Base-by-base conservation (phyloP, 768 basidiomycete species). In the Russula emetica region DNA sequence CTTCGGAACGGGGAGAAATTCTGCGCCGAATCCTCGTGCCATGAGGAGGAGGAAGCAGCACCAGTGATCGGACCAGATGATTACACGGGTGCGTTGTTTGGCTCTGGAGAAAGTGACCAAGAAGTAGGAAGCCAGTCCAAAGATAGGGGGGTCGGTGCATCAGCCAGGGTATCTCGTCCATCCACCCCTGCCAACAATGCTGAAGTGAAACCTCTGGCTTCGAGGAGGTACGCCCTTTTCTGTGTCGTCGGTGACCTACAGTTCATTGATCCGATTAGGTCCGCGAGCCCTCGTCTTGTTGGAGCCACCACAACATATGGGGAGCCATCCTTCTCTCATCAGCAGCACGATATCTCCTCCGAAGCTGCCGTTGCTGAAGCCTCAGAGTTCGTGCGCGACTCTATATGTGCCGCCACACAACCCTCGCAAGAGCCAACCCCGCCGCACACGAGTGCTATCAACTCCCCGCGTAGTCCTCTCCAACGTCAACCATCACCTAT, bases 371-470 rank as follows among this genome's bases (percentile, higher is more conserved):
- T 34, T 13, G 5, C 40, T 16, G 44, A 50, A 40, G 30, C 34
- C 20, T 36, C 58, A 16, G 20, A 10, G 28, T 10, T 49, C 16
- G 13, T 51, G 14, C 47, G 22, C 32, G 28, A 50, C 13, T 24
- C 58, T n/a, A 42, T 20, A 16, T 28, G 11, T 30, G 0, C 52
- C 32, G 54, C 36, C 14, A 4, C 26, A 16, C 54, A 60, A 10
- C 58, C 20, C 22, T 64, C 58, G 22, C 66, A 66, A 32, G 66
- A 52, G 47, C 66, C 62, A 32, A 66, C 66, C 11, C 66, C 62
- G n/a, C 66, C 66, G 5, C 66, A 63, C 34, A 58, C 66, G 24
- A 63, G 58, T 20, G 24, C 38, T 20, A 55, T 58, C 53, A 59
- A 34, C 22, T 57, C 66, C 30, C 58, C 62, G 18, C 22, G 38